Conservation (phyloP, 2,329 filamentous ascomycete genomes). For the Endoconidiophora laricicola region DNA sequence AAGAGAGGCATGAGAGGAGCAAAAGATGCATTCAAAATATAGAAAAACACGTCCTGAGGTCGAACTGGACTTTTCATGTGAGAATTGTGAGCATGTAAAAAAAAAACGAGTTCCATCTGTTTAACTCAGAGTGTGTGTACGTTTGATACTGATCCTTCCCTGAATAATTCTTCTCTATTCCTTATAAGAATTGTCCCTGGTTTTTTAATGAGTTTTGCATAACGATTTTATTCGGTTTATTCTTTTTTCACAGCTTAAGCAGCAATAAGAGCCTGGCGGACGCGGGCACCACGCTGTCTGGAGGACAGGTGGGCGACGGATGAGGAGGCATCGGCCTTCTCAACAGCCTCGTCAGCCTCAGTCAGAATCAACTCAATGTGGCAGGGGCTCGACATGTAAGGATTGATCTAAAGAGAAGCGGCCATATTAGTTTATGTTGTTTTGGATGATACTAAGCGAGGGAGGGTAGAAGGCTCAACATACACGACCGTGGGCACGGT, state of each 20-base stretch:
- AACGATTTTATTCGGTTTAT: constrained; percentile 16
- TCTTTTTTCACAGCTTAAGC: constrained; percentile 29
- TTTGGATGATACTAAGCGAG: neutral
- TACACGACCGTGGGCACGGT: constrained; percentile 99
- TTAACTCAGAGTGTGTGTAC: constrained; percentile 11
- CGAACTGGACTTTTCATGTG: neutral
- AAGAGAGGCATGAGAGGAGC: constrained; percentile 2
- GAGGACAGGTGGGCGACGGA: constrained; percentile 58
- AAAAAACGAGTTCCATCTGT: constrained; percentile 12
- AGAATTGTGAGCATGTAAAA: constrained; percentile 1
- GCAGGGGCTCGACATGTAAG: constrained; percentile 99
- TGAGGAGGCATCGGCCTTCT: constrained; percentile 79
- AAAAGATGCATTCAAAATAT: constrained; percentile 2
- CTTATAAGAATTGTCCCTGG: constrained; percentile 16
- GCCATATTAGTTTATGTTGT: neutral
- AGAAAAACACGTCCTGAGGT: neutral
- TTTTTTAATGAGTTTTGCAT: constrained; percentile 19
- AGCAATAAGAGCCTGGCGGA: constrained; percentile 47
- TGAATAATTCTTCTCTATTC: neutral
- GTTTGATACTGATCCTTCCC: constrained; percentile 6
- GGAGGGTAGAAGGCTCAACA: constrained; percentile 26
- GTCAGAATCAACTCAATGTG: constrained; percentile 99
- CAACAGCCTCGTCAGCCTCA: constrained; percentile 87
- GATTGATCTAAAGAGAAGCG: constrained; percentile 66
- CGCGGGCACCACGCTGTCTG: constrained; percentile 70